Base-by-base conservation (phyloP, 176 grass and related monocot genomes). In the Zoysia pacifica region DNA sequence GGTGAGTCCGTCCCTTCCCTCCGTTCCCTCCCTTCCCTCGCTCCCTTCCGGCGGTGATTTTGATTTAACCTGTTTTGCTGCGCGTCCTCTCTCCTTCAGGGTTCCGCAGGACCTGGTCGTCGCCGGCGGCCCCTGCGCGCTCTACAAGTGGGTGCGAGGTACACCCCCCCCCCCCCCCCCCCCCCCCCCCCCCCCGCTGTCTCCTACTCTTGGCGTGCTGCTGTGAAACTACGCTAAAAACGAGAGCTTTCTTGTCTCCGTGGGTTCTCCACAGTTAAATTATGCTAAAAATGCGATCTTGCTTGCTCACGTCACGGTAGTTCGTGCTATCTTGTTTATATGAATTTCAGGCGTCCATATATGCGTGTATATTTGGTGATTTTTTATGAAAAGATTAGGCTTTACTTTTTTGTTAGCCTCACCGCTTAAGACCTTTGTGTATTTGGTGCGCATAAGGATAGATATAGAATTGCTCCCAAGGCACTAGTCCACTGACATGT, bases 91-190 rank as follows among this genome's bases (percentile, higher is more conserved):
- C 7, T 6, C 14, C 28, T 81, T 6, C 77, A 99, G 96, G 96
- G 88, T 99, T 89, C 84, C 92, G 18, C 93, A 93, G 82, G 93
- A 95, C 1, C 81, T 91, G 16, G 79, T 89, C 74, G 48, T 91
- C 80, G 83, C 84, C 4, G 96, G 96, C 61, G 96, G 88, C 9
- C 86, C 87, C 11, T 99, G 96, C 62, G 66, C 72, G n/a, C 92
- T 99, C 62, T 92, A 88, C 74, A 99, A 93, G 84, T 99, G 96
- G 92, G 88, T 99, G 65, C 77, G 89, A 87, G 96, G 96, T 99
- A 89, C 40, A 67, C 20, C 55, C 47, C 48, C 28, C 28, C 28
- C 28, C 28, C 28, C 28, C 28, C 28, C 20, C 55, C 47, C 48
- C 28, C 28, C 28, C 28, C 28, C 28, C 20, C 55, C 47, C 48